These are phyloP conservation scores for Puya raimondii DNA, from an alignment of 176 grass and related monocot genomes.

Conservation along the genomic window DNA sequence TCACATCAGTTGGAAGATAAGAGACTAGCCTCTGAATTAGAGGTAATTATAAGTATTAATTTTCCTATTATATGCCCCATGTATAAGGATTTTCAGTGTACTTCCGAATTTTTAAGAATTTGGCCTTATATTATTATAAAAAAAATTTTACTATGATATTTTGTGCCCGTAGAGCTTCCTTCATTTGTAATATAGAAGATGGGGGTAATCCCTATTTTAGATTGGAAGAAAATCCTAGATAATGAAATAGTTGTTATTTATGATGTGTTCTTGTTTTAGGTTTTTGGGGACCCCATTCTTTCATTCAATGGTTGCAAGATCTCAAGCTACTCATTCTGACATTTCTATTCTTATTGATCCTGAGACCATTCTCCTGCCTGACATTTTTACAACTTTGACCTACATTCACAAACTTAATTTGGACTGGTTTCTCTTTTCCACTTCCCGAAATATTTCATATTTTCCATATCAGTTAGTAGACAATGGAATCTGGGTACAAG, in stretches of 20 bases:
- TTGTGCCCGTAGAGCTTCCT: background rate
- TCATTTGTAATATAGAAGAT: background rate
- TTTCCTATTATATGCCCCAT: no score
- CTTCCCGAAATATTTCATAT: slow-evolving; percentile 27
- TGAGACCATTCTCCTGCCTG: slow-evolving; percentile 48
- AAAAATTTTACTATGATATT: no score
- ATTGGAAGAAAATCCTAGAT: background rate
- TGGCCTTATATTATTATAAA: no score
- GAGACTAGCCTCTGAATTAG: no score
- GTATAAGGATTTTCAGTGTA: no score
- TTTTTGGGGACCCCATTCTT: slow-evolving; percentile 72
- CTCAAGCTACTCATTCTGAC: slow-evolving; percentile 41
- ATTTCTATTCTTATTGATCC: slow-evolving; percentile 57
- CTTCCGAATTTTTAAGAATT: no score
- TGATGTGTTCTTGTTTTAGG: slow-evolving; percentile 28
- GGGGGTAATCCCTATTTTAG: background rate
- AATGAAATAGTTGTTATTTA: slow-evolving; percentile 1
- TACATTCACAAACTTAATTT: slow-evolving; percentile 26
- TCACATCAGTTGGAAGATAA: no score
- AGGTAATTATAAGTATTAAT: no score
- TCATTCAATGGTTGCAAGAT: slow-evolving; percentile 65
- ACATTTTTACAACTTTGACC: slow-evolving; percentile 25
- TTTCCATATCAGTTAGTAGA: slow-evolving; percentile 32
- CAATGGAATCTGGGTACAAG: slow-evolving; percentile 28
- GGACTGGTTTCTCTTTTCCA: slow-evolving; percentile 66